Conservation (phyloP, 305 asterid genomes). For the Coffea humblotiana region DNA sequence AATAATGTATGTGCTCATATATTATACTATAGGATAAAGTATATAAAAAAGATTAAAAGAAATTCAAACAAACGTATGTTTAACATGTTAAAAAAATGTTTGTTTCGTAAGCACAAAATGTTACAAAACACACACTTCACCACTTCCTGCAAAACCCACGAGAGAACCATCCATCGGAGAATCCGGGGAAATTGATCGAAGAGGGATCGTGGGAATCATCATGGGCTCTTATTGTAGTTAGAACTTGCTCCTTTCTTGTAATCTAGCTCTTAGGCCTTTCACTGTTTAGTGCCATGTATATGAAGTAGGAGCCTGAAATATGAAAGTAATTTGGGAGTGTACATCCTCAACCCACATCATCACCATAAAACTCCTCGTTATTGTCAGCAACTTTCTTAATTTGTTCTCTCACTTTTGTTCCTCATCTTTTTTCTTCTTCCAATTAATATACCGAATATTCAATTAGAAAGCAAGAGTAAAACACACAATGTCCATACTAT, state of each 20-base stretch:
- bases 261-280: neutral
- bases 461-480: slow-evolving; percentile 9
- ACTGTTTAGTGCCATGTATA: neutral
- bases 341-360: neutral
- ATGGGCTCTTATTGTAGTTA: too few relatives aligned
- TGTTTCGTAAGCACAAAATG: too few relatives aligned
- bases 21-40: too few relatives aligned
- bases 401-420: neutral
- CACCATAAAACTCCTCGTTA: neutral
- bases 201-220: too few relatives aligned
- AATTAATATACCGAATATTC: neutral
- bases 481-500: neutral
- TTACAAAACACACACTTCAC: neutral
- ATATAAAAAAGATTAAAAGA: too few relatives aligned
- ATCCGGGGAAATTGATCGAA: too few relatives aligned
- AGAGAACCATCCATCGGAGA: too few relatives aligned
- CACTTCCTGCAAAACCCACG: too few relatives aligned
- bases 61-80: too few relatives aligned
- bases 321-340: neutral
- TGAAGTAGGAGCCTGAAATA: neutral
- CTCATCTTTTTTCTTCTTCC: neutral
- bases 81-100: too few relatives aligned
- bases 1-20: too few relatives aligned
- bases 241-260: neutral
- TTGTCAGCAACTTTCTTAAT: neutral